Evolutionary conservation across 192 early-diverging fungal genomes (phyloP).

Genomic region (Coemansia sp.): DNA sequence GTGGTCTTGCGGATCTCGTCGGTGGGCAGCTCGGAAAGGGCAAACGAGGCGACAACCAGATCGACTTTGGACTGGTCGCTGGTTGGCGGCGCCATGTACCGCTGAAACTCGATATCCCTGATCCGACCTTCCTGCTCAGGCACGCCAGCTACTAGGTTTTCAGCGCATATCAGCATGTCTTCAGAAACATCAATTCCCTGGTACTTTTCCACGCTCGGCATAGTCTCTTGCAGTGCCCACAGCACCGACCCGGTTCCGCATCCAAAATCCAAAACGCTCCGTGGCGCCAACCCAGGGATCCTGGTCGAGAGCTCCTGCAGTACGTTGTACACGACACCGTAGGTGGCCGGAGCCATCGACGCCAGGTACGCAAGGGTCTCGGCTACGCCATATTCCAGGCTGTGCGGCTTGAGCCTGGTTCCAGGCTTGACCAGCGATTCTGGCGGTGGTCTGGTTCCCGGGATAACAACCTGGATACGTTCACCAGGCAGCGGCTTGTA

Average conservation of each 20-base stretch:
- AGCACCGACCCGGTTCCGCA: conserved; percentile 80
- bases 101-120: conserved; percentile 54
- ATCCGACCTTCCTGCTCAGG: neutral
- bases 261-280: conserved; percentile 74
- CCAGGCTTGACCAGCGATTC: conserved; percentile 33
- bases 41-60: conserved; percentile 74
- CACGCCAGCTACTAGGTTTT: conserved; percentile 19
- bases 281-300: conserved; percentile 63
- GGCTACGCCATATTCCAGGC: conserved; percentile 65
- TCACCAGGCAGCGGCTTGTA: conserved; percentile 36
- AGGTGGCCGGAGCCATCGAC: conserved; percentile 61
- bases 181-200: conserved; percentile 77
- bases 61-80: conserved; percentile 53
- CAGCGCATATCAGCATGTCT: conserved; percentile 71
- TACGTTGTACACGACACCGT: conserved; percentile 69
- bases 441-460: conserved; percentile 31
- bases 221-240: conserved; percentile 72
- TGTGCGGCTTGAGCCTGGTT: conserved; percentile 58
- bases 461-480: conserved; percentile 21
- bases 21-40: conserved; percentile 71
- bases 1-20: conserved; percentile 63
- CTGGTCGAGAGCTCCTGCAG: conserved; percentile 62
- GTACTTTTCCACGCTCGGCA: conserved; percentile 49
- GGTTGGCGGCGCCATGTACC: conserved; percentile 60
- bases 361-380: conserved; percentile 77